Base-by-base conservation (phyloP, 441 rosid genomes). In the Mallotus repandus region DNA sequence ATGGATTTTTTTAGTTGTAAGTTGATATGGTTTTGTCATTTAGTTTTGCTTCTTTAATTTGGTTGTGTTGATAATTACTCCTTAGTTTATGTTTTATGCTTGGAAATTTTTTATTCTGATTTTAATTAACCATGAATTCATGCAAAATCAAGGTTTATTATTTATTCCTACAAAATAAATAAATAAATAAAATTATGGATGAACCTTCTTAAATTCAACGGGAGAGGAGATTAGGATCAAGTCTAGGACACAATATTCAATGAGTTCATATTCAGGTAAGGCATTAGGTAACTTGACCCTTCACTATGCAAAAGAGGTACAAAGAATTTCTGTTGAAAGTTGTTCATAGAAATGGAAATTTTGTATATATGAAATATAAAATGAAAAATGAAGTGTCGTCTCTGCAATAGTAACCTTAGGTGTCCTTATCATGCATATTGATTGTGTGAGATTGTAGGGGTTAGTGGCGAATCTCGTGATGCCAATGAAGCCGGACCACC, bases 381-480 rank as follows among this genome's bases (percentile, higher is more conserved):
- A 60, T 18, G 12, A 5, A 63, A 53, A 29, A 53, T 50, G 22
- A 7, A n/a, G 69, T 41, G 21, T 25, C 29, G 53, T 15, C 48
- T 14, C 52, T 18, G 66, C 16, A 46, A 62, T 63, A 35, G 35
- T 29, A 58, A 74, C 85, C 80, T 56, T 52, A 64, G 29, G 66
- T 49, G 82, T 79, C 83, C 4, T 50, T 55, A 62, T 79, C 83
- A 21, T 16, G 50, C 66, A 9, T 29, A 49, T 46, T 49, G 80
- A 60, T 59, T 18, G 45, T 1, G 63, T 16, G 9, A 66, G 78
- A 43, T 13, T 58, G 79, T 75, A 80, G 81, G 29, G 29, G 29
- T 25, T 25, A 25, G 29, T 25, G 29, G 29, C 29, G 81, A 81
- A 78, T 84, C 74, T 75, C 67, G n/a, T 8, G 29, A 48, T 32